Base-by-base conservation (phyloP, 495 filamentous ascomycete genomes). In the Lepidopterella palustris region DNA sequence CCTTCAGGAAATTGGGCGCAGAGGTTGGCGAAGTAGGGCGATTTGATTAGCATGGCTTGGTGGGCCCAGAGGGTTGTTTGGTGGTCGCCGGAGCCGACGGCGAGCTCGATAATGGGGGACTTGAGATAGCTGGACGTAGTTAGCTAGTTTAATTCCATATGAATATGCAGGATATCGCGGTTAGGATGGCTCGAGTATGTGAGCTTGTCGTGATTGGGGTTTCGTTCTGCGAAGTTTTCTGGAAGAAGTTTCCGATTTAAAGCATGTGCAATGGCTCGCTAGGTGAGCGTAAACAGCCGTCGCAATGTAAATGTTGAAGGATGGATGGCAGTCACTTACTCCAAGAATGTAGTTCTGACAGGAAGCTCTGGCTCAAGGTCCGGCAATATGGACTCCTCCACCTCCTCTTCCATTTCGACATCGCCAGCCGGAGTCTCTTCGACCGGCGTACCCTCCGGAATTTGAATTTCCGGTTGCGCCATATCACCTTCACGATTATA, bases 31-130 rank as follows among this genome's bases (percentile, higher is more conserved):
- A 97, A 88, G 64, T 79, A 89, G 3, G 90, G 87, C 23, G 87
- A 90, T 60, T 83, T 79, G 3, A 77, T 67, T 32, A 97, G 80
- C 49, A 96, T 78, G 13, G 73, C 84, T 70, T 95, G 87, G 68
- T 96, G 92, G 5, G 90, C 91, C 8, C 78, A 84, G 24, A 96
- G 79, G 15, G 82, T 72, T 8, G 84, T 83, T 63, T 83, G 76
- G 2, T 75, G 68, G 8, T 82, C 81, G 32, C 82, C 82, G 35
- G 69, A 67, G 26, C 92, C 92, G 25, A 95, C 78, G n/a, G 84
- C 63, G 18, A 96, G 74, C 21, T 86, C 85, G 32, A 97, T 81
- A 23, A 95, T 83, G 0, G 92, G 91, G 29, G 86, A 90, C 53
- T 80, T 84, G 21, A 96, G 79, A 70, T 85, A 87, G 70, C 80